Conservation (phyloP, 2,329 filamentous ascomycete genomes). For the Aphanoascus verrucosus region DNA sequence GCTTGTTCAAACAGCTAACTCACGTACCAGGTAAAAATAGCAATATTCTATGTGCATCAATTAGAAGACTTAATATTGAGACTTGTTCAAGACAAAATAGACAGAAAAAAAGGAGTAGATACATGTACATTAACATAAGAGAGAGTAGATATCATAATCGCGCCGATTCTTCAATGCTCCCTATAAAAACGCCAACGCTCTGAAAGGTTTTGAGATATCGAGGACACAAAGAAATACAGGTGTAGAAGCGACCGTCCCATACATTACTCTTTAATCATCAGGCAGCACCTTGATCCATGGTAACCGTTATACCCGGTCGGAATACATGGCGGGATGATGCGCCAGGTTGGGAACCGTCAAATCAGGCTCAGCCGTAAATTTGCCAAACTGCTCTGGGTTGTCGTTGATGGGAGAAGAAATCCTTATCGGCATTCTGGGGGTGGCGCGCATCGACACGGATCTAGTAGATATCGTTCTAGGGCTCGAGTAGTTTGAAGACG, state of each 20-base stretch:
- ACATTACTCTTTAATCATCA: not conserved
- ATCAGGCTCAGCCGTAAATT: slow-evolving; percentile 31
- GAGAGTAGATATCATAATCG: not conserved
- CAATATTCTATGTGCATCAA: not conserved
- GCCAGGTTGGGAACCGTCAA: slow-evolving; percentile 46
- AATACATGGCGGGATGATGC: slow-evolving; percentile 42
- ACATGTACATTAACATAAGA: not conserved
- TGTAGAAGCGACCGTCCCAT: not conserved
- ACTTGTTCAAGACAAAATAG: slow-evolving; percentile 4
- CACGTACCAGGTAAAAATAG: not conserved
- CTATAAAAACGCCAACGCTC: not conserved
- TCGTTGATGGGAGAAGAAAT: slow-evolving; percentile 46
- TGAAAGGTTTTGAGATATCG: not conserved
- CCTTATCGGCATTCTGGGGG: slow-evolving; percentile 35
- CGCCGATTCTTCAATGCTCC: not conserved
- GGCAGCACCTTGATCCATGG: not conserved
- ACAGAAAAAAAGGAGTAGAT: not conserved
- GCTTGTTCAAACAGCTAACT: not conserved
- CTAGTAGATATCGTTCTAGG: slow-evolving; percentile 29
- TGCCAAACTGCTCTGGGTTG: slow-evolving; percentile 42
- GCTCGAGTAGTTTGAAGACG: slow-evolving; percentile 25
- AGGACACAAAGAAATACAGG: not conserved
- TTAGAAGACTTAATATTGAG: not conserved
- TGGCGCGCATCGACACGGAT: slow-evolving; percentile 21
- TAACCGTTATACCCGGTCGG: slow-evolving; percentile 14